Base-by-base conservation (phyloP, 2,329 filamentous ascomycete genomes). In the Aaosphaeria arxii region DNA sequence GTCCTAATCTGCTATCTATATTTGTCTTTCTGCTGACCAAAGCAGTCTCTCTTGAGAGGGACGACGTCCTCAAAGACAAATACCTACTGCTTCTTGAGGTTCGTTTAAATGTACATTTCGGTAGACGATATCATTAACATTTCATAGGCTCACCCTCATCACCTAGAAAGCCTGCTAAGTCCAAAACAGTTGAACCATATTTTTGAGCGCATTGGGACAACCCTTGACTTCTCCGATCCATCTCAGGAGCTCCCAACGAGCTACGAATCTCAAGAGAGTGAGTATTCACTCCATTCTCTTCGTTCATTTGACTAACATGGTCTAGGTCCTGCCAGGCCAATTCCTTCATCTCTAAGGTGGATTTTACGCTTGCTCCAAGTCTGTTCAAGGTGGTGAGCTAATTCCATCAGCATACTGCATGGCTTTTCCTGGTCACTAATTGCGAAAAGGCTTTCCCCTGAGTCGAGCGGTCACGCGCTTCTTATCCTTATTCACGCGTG, bases 11-110 rank as follows among this genome's bases (percentile, higher is more conserved):
- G 5, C 13, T 30, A 4, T 11, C 17, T 7, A 13, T 39, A 17
- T 11, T 7, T 9, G 4, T n/a, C 5, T 30, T n/a, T 11, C 13
- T 40, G 41, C 56, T 66, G 49, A 66, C 11, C 6, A n/a, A 9
- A 17, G 11, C 38, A 67, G 65, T 69, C 62, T 57, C 57, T 58
- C 11, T 55, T 52, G 45, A 63, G 61, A 51, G 47, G 32, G 64
- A 60, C 40, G 64, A 71, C 28, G 57, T 63, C 6, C 54, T 77
- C 5, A 69, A 66, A 46, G 54, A 60, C 40, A 70, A 66, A 31
- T 71, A 69, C 45, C 47, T 68, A 1, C 55, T 67, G 11, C 53
- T 70, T 24, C 52, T 71, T 7, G 53, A 59, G 40, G 64, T 62
- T 44, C 40, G 48, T 47, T 11, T 40, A 36, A 36, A 13, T 36